A percentile compares a stretch with the other conserved stretches of the same genome.
Evolutionary conservation across 2,329 filamentous ascomycete species (phyloP).

Genomic region (Aspergillus latus): DNA sequence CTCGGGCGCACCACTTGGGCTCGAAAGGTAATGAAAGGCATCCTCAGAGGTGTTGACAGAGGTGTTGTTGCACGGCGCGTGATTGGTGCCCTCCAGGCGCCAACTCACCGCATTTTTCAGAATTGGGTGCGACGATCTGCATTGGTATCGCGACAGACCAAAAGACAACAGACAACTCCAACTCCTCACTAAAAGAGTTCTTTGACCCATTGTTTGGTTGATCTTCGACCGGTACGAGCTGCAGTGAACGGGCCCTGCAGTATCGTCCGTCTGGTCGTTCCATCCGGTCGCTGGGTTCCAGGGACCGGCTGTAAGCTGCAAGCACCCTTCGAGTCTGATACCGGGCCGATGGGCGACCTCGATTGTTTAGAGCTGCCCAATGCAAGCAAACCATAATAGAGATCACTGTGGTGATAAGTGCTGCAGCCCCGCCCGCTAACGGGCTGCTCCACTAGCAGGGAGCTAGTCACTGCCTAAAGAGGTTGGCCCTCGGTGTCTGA

Average conservation of each 20-base stretch:
- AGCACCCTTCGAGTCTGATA: not conserved
- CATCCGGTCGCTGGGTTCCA: not conserved
- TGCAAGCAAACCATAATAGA: slow-evolving; percentile 10
- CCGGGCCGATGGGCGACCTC: not conserved
- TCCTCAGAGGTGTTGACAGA: not conserved
- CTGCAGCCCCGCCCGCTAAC: slow-evolving; percentile 18
- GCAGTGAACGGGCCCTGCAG: slow-evolving; percentile 1
- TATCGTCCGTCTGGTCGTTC: not conserved
- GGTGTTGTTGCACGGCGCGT: slow-evolving; percentile 1
- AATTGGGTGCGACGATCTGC: slow-evolving; percentile 6
- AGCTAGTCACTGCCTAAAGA: slow-evolving; percentile 11
- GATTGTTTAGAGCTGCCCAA: slow-evolving; percentile 13
- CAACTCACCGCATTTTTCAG: slow-evolving; percentile 19
- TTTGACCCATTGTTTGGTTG: slow-evolving; percentile 1
- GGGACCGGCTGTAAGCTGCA: not conserved
- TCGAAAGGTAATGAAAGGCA: not conserved
- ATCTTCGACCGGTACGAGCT: not conserved
- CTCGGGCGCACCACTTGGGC: slow-evolving; percentile 5
- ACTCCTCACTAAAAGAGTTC: not conserved
- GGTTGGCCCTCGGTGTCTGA: not conserved
- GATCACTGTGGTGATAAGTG: slow-evolving; percentile 19
- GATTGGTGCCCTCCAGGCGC: slow-evolving; percentile 18
- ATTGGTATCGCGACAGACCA: not conserved
- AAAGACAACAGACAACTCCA: slow-evolving; percentile 4
- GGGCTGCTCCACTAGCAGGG: slow-evolving; percentile 13